Evolutionary conservation across 352 stramenopile species (phyloP).

Genomic region (Vaucheria bursata): DNA sequence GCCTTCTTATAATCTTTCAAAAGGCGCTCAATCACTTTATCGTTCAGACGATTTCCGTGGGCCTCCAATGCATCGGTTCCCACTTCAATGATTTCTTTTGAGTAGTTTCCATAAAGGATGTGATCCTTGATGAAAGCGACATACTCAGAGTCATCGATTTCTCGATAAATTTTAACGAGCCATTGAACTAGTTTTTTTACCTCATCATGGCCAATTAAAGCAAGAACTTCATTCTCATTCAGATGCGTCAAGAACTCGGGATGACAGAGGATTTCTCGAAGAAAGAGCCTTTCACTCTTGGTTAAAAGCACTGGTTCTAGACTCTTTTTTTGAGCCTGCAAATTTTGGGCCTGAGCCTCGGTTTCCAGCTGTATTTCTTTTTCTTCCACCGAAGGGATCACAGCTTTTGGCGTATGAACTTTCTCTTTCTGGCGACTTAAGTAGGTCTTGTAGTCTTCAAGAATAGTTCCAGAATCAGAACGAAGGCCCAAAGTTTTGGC

Average conservation of each 20-base stretch:
- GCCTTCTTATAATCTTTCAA: not conserved
- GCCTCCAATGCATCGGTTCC: not conserved
- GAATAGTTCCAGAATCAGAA: not conserved
- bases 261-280: not conserved
- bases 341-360: not conserved
- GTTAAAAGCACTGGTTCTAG: not conserved
- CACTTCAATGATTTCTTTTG: not conserved
- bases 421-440: too few relatives aligned
- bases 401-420: too few relatives aligned
- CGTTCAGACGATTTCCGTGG: not conserved
- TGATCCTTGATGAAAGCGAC: not conserved
- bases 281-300: not conserved
- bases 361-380: not conserved
- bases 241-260: not conserved
- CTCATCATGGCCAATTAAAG: not conserved
- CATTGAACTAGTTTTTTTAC: not conserved
- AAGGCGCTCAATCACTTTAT: not conserved
- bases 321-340: not conserved
- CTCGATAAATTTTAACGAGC: slow-evolving; percentile 2
- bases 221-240: not conserved
- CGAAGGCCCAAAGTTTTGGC: not conserved
- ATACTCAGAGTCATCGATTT: not conserved
- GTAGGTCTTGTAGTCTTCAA: not conserved
- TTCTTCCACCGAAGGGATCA: not conserved
- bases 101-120: not conserved